A percentile compares a stretch with the other conserved stretches of the same genome.
Conservation (phyloP, 2,329 filamentous ascomycete species). For the Teratosphaeria gauchensis region DNA sequence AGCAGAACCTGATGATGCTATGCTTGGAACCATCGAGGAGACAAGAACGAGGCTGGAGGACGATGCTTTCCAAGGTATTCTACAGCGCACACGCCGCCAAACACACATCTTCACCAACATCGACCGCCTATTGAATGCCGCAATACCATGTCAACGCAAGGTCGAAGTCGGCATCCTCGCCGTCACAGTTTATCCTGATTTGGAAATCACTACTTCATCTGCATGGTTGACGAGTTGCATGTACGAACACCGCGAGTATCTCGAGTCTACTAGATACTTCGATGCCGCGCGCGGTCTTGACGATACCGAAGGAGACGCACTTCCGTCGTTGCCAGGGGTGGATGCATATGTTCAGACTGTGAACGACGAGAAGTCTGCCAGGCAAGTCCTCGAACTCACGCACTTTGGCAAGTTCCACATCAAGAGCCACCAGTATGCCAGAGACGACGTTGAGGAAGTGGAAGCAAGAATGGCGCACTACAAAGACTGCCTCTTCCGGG, state of each 20-base stretch:
- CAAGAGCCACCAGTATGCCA: not conserved
- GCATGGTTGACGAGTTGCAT: not conserved
- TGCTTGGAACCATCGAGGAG: not conserved
- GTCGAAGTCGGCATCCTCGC: not conserved
- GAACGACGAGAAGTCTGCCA: not conserved
- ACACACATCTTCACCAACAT: not conserved
- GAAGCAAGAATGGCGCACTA: not conserved
- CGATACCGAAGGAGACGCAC: not conserved
- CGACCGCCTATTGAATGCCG: not conserved
- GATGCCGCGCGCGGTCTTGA: not conserved
- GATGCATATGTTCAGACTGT: not conserved
- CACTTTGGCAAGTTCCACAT: not conserved
- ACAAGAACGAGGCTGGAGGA: not conserved
- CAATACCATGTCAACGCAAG: not conserved
- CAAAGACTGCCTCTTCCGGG: not conserved
- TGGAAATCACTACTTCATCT: not conserved
- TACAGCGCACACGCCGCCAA: not conserved
- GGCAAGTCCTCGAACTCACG: not conserved
- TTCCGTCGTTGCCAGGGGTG: not conserved
- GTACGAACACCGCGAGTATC: not conserved
- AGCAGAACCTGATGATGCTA: not conserved
- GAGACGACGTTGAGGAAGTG: not conserved
- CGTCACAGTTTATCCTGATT: not conserved
- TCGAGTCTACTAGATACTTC: not conserved
- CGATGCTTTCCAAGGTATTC: not conserved